Evolutionary conservation across 176 grass and related monocot genomes (phyloP), one percentile per base, ranked within the genome.

Genomic region (Melocanna baccifera): DNA sequence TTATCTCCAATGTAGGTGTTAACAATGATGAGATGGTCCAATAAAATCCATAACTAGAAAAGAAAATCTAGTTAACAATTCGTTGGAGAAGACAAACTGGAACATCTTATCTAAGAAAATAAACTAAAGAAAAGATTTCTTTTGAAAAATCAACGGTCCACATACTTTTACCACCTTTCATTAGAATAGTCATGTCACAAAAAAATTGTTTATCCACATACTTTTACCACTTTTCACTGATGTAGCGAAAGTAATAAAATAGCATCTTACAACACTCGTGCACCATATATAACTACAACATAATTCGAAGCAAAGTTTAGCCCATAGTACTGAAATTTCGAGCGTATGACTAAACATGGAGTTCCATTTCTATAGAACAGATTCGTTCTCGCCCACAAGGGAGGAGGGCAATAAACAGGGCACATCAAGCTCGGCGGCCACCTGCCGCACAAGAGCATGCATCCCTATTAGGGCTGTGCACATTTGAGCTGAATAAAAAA

Each of bases 361-460:
- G 19, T 22, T 22, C 19, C 18, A 22, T 56, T 56, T 22, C 52
- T 2, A 22, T 22, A 9, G 52, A 37, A 9, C 7, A 59, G 9
- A 1, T 4, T 25, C 8, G 22, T 41, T n/a, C n/a, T 19, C 19
- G 40, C 34, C 41, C 76, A 63, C 37, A 19, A 34, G 6, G 2
- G 45, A 29, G 26, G 9, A 50, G 18, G 12, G 11, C 28, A 66
- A 47, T 15, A 36, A 48, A 48, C 6, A 14, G 12, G 79, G 20
- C 88, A 82, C 72, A 63, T 48, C 1, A 73, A 86, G 28, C 88
- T 83, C 84, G 84, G 58, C 73, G 73, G 7, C 88, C 46, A 86
- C 79, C 84, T 48, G 79, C 88, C 73, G 65, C 83, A 20, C 34
- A 43, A 39, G 64, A 55, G 39, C 83, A 62, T 48, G 34, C 48